Evolutionary conservation across 2,329 filamentous ascomycete genomes (phyloP).

Genomic region (Huntiella savannae): DNA sequence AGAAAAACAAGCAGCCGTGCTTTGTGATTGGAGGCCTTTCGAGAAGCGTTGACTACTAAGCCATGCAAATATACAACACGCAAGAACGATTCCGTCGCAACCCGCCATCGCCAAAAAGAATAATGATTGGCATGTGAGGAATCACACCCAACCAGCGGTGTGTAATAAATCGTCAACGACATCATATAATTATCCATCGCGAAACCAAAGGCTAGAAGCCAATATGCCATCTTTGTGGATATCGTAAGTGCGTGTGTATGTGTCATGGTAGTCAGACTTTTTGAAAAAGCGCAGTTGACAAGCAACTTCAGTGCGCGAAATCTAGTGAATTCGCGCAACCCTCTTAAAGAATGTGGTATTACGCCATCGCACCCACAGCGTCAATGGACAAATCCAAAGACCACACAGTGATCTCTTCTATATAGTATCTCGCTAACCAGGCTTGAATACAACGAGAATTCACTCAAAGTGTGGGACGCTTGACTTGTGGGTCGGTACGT

Average conservation of each 20-base stretch:
- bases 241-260: too few species aligned
- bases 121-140: not conserved
- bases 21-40: too few species aligned
- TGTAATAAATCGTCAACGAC: not conserved
- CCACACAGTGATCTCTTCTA: conserved; percentile 6
- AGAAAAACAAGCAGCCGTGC: too few species aligned
- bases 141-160: conserved; percentile 4
- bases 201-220: too few species aligned
- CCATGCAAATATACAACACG: not conserved
- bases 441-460: conserved; percentile 4
- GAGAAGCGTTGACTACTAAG: not conserved
- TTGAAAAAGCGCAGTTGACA: too few species aligned
- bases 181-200: too few species aligned
- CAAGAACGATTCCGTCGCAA: conserved; percentile 1
- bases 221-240: too few species aligned
- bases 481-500: not conserved
- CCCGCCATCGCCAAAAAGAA: conserved; percentile 5
- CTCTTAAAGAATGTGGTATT: not conserved
- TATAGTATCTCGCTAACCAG: conserved; percentile 10
- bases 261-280: too few species aligned
- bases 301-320: too few species aligned
- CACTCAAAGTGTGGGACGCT: not conserved
- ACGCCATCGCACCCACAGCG: not conserved
- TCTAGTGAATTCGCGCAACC: not conserved
- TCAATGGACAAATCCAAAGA: not conserved